These are phyloP conservation scores for Diplodia seriata DNA, from an alignment of 2,329 filamentous ascomycete genomes.

Conservation along the genomic window DNA sequence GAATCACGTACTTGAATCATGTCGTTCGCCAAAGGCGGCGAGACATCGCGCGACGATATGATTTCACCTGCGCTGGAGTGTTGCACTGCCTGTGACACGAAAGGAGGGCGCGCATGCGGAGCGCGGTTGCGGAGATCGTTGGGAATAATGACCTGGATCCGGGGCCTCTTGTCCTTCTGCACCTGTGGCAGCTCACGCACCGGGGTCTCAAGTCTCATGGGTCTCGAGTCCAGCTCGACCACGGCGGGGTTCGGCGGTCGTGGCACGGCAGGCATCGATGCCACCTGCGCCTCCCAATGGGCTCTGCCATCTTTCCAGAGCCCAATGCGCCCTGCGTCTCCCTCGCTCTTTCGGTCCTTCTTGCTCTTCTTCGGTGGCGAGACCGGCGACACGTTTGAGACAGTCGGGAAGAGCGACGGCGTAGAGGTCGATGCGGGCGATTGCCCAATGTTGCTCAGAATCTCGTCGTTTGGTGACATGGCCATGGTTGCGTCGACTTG, in stretches of 20 bases:
- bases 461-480: constrained; percentile 50
- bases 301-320: constrained; percentile 54
- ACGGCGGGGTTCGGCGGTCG: constrained; percentile 30
- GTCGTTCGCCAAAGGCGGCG: constrained; percentile 40
- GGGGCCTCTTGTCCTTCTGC: constrained; percentile 38
- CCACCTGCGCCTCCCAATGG: constrained; percentile 45
- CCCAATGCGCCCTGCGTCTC: constrained; percentile 47
- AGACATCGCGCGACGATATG: constrained; percentile 39
- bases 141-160: constrained; percentile 47
- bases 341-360: constrained; percentile 17
- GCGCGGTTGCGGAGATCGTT: constrained; percentile 40
- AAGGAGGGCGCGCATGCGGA: constrained; percentile 38
- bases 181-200: constrained; percentile 30
- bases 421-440: constrained; percentile 37
- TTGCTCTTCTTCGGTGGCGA: constrained; percentile 32
- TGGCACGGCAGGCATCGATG: constrained; percentile 24
- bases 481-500: constrained; percentile 44
- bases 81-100: constrained; percentile 36
- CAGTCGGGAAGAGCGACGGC: constrained; percentile 33
- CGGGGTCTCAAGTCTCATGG: constrained; percentile 18
- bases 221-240: constrained; percentile 30
- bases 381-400: constrained; percentile 4
- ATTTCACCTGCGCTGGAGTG: constrained; percentile 24
- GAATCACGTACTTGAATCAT: constrained; percentile 39
- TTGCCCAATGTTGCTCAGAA: constrained; percentile 45